Base-by-base conservation (phyloP, 176 grass and related monocot species). In the Pontederia paniculata region DNA sequence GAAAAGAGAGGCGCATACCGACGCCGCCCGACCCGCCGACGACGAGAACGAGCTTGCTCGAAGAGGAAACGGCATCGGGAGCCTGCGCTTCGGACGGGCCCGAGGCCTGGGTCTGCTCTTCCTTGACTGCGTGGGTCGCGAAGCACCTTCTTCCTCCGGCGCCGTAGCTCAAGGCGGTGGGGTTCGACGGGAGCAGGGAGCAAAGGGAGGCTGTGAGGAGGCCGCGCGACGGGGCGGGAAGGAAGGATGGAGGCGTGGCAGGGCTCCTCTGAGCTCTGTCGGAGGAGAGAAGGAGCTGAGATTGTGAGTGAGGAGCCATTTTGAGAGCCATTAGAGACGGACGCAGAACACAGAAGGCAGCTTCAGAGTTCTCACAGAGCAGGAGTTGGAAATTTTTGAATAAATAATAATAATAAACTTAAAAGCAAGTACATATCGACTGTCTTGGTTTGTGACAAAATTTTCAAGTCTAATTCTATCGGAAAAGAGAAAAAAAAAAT, bases 11-110 rank as follows among this genome's bases (percentile, higher is more conserved):
- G 17, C 13, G 23, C 78, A 5, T 60, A 96, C 85, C 90, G 28
- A 89, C 90, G 65, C 90, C 90, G 43, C 85, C 90, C 21, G 82
- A 74, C 25, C 82, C 90, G 3, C 90, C 90, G 47, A 83, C 63
- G 60, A 89, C 90, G 9, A 96, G 71, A 45, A 96, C 82, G 9
- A 89, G 67, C 70, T 86, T 89, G 55, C 76, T 75, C 47, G 76
- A 86, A 23, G 82, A 70, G 8, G 74, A 62, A 12, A 62, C 21
- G 10, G 45, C 21, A 12, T 62, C 54, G 21, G 72, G 42, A 5
- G 12, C 47, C 11, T 63, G 48, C 14, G 67, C 10, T 63, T 73
- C 68, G 10, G 17, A 59, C 1, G 71, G 51, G 21, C 16, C 53
- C 20, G 44, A 61, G 45, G 63, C 23, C 45, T 52, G 75, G 21